Percentiles rank a stretch among this genome's conserved stretches.
Evolutionary conservation across 2,329 filamentous ascomycete genomes (phyloP).

Genomic region (Arthrobotrys iridis): DNA sequence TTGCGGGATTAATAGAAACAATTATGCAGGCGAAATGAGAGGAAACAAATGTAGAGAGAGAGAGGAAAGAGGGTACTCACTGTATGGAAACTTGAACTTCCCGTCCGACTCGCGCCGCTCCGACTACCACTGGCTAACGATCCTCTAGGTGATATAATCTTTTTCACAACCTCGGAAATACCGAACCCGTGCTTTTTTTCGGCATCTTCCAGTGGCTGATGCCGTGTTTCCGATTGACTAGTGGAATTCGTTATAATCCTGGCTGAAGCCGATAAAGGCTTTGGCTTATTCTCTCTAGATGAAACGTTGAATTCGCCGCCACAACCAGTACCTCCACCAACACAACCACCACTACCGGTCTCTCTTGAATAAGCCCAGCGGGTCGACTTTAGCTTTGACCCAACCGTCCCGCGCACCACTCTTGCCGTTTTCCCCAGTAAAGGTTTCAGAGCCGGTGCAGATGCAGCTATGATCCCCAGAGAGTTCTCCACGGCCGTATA

Average conservation of each 20-base stretch:
- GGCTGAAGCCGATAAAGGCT: conserved; percentile 14
- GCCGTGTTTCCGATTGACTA: conserved; percentile 9
- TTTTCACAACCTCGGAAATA: conserved; percentile 37
- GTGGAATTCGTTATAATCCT: background rate
- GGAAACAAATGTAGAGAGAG: background rate
- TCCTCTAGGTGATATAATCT: conserved; percentile 32
- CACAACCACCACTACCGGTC: too few species aligned
- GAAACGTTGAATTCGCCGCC: conserved; percentile 3
- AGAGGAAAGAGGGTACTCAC: background rate
- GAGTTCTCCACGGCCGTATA: conserved; percentile 47
- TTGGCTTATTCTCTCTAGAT: conserved; percentile 19
- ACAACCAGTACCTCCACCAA: too few species aligned
- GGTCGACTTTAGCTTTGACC: conserved; percentile 26
- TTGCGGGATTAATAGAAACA: conserved; percentile 4
- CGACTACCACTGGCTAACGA: background rate
- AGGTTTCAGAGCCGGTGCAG: conserved; percentile 46
- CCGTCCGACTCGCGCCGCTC: conserved; percentile 15
- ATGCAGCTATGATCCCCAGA: conserved; percentile 51
- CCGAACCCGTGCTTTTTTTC: conserved; percentile 8
- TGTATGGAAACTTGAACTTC: conserved; percentile 36
- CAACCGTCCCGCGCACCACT: conserved; percentile 28
- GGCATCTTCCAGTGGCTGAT: background rate
- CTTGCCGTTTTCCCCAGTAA: conserved; percentile 32
- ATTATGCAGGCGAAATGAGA: conserved; percentile 18
- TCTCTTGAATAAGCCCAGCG: conserved; percentile 14